Percentiles rank a stretch among this genome's conserved stretches.
These are phyloP conservation scores for Ophiostoma populinum DNA, from an alignment of 2,329 filamentous ascomycete genomes.

Conservation along the genomic window DNA sequence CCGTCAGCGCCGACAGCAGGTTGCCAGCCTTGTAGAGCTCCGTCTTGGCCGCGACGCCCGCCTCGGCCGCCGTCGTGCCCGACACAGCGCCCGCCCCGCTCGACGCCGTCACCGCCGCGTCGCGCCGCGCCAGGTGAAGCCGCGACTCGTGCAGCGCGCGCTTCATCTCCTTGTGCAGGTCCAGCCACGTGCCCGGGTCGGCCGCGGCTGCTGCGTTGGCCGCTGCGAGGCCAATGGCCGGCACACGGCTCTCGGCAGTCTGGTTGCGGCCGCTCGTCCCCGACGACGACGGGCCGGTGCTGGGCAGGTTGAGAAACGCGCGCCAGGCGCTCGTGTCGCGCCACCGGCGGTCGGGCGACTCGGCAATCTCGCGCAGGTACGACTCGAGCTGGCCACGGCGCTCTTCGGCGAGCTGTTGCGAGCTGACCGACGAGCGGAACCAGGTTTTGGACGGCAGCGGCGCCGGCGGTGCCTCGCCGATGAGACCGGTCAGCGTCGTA, in stretches of 20 bases:
- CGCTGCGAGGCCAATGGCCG: slow-evolving; percentile 19
- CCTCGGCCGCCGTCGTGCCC: slow-evolving; percentile 29
- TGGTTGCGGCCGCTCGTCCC: slow-evolving; percentile 10
- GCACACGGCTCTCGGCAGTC: slow-evolving; percentile 17
- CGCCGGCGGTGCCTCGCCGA: slow-evolving; percentile 46
- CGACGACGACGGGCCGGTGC: slow-evolving; percentile 5
- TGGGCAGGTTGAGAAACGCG: slow-evolving; percentile 52
- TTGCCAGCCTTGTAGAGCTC: slow-evolving; percentile 51
- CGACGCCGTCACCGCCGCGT: slow-evolving; percentile 31
- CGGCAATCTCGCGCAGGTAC: slow-evolving; percentile 57
- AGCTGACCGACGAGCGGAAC: slow-evolving; percentile 56
- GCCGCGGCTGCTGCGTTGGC: slow-evolving; percentile 26
- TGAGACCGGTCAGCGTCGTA: slow-evolving; percentile 37
- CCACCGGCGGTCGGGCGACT: slow-evolving; percentile 59
- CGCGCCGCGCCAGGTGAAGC: slow-evolving; percentile 47
- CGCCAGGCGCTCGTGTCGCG: slow-evolving; percentile 57
- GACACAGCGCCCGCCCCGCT: background rate
- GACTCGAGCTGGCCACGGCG: slow-evolving; percentile 51
- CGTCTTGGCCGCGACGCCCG: slow-evolving; percentile 57
- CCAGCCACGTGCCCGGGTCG: slow-evolving; percentile 57
- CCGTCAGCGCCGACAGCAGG: slow-evolving; percentile 44
- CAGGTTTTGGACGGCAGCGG: slow-evolving; percentile 58
- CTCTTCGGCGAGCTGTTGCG: slow-evolving; percentile 50
- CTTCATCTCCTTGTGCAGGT: slow-evolving; percentile 60
- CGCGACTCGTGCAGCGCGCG: slow-evolving; percentile 49